These are phyloP conservation scores for Candida stauntonica DNA, from an alignment of 805 yeast genomes.

Conservation along the genomic window DNA sequence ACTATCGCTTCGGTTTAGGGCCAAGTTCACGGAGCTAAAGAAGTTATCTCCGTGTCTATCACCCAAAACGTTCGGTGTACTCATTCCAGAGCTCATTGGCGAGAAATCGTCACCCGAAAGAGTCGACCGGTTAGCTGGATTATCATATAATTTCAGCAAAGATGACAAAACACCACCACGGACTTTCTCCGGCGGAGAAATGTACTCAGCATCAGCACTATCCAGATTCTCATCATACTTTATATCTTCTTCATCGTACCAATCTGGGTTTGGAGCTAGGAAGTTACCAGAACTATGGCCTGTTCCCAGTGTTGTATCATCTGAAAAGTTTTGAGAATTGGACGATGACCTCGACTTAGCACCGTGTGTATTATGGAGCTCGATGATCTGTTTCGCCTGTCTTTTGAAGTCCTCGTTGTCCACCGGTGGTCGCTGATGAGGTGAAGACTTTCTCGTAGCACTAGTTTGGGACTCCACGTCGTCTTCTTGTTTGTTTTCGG, in stretches of 20 bases:
- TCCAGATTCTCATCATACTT: conserved; percentile 28
- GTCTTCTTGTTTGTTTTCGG: conserved; percentile 21
- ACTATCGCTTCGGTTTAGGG: not conserved
- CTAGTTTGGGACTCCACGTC: conserved; percentile 34
- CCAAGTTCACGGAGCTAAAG: not conserved
- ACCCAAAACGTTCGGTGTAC: conserved; percentile 21
- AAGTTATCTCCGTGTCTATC: conserved; percentile 6
- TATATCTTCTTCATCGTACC: conserved; percentile 26
- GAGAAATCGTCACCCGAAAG: conserved; percentile 15
- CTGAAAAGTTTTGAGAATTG: conserved; percentile 6
- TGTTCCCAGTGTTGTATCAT: conserved; percentile 17
- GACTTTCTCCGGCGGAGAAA: conserved; percentile 60
- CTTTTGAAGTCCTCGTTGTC: not conserved
- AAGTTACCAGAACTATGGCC: conserved; percentile 20
- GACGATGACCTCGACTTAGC: conserved; percentile 1
- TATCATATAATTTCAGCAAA: conserved; percentile 64
- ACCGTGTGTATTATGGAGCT: conserved; percentile 37
- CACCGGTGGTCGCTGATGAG: not conserved
- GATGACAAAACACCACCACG: conserved; percentile 86
- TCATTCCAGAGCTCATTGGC: conserved; percentile 16
- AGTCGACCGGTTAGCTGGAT: no score
- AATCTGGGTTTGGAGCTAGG: conserved; percentile 40
- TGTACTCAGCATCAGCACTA: conserved; percentile 36
- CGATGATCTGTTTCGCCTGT: conserved; percentile 53
- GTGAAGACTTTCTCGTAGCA: conserved; percentile 32